Percentiles rank a stretch among this genome's conserved stretches.
These are phyloP conservation scores for Austroboletus eburneus DNA, from an alignment of 768 basidiomycete species.

Conservation along the genomic window DNA sequence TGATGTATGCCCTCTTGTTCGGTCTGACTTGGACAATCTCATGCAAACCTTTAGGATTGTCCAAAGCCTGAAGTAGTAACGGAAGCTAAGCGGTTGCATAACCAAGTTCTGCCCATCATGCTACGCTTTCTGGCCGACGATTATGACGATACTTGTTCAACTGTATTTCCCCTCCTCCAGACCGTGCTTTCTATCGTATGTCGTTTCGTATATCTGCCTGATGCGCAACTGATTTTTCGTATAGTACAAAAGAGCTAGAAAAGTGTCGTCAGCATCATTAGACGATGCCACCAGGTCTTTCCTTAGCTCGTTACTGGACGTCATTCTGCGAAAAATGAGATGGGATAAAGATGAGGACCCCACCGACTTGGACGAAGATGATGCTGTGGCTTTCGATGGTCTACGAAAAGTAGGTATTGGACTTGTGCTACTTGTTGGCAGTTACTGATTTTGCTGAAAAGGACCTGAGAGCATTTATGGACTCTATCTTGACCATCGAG, in stretches of 20 bases:
- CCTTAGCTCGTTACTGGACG: conserved; percentile 70
- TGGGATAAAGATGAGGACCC: conserved; percentile 82
- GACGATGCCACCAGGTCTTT: conserved; percentile 71
- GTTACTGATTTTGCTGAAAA: conserved; percentile 30
- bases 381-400: conserved; percentile 73
- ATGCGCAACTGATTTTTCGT: conserved; percentile 4
- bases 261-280: conserved; percentile 55
- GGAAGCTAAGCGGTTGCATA: conserved; percentile 62
- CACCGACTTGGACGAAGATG: conserved; percentile 86
- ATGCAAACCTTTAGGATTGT: conserved; percentile 45
- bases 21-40: conserved; percentile 1
- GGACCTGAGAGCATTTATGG: conserved; percentile 85
- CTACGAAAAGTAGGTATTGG: conserved; percentile 77
- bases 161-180: conserved; percentile 79
- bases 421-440: conserved; percentile 4
- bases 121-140: conserved; percentile 87
- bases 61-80: conserved; percentile 53
- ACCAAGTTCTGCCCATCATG: conserved; percentile 72
- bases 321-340: conserved; percentile 83
- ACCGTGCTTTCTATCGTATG: conserved; percentile 70
- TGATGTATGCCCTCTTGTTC: conserved; percentile 49
- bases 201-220: background rate
- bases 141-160: conserved; percentile 83
- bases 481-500: conserved; percentile 82
- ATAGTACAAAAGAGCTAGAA: conserved; percentile 80